Conservation (phyloP, 495 filamentous ascomycete species). For the Xylaria flabelliformis region DNA sequence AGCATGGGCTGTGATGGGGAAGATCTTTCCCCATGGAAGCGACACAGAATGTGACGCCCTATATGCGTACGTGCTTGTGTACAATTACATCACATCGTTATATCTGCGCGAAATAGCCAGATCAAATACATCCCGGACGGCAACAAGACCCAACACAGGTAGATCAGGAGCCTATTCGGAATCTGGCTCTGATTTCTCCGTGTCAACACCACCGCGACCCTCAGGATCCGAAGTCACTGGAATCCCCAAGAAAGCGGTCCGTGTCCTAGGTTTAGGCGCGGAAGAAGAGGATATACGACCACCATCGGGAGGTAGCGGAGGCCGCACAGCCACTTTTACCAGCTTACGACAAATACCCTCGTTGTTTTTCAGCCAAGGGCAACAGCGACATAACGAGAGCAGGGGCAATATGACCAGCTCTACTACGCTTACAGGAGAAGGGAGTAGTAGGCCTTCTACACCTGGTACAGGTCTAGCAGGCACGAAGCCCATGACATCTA, state of each 20-base stretch:
- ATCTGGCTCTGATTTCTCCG: background rate
- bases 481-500: conserved; percentile 31
- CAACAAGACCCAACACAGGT: background rate
- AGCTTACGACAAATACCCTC: conserved; percentile 12
- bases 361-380: conserved; percentile 16
- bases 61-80: conserved; percentile 68
- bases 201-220: conserved; percentile 7
- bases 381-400: conserved; percentile 22
- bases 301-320: conserved; percentile 9
- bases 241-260: conserved; percentile 50
- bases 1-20: conserved; percentile 58
- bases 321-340: conserved; percentile 13
- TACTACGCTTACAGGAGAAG: background rate
- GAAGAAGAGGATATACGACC: conserved; percentile 19
- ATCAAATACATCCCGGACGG: conserved; percentile 29
- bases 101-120: conserved; percentile 38
- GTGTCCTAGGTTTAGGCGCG: conserved; percentile 46
- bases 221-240: conserved; percentile 30
- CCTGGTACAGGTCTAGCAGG: conserved; percentile 21
- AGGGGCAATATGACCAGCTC: background rate
- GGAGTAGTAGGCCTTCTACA: conserved; percentile 6
- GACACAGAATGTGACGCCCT: conserved; percentile 65
- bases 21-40: conserved; percentile 62
- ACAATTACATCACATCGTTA: conserved; percentile 63
- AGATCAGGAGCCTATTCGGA: conserved; percentile 13